Percentiles rank a stretch among this genome's conserved stretches.
Conservation (phyloP, 2,329 filamentous ascomycete genomes). For the Trichophyton benhamiae region DNA sequence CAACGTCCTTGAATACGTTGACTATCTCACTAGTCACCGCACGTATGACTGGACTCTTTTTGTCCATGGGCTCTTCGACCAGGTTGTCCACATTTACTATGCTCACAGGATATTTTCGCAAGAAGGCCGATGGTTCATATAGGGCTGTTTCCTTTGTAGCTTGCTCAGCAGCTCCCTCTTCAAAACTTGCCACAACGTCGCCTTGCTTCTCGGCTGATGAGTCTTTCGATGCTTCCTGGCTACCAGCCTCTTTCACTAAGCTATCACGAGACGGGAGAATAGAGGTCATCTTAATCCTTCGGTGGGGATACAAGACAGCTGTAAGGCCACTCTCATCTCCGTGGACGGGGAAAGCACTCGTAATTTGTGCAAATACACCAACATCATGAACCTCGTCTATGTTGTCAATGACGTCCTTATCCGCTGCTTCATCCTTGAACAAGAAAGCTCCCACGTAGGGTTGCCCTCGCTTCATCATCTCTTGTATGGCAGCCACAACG, state of each 20-base stretch:
- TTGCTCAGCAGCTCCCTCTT: slow-evolving; percentile 60
- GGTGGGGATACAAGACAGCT: slow-evolving; percentile 89
- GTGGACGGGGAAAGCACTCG: slow-evolving; percentile 76
- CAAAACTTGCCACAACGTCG: slow-evolving; percentile 93
- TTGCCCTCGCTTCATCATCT: slow-evolving; percentile 93
- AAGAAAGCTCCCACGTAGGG: slow-evolving; percentile 95
- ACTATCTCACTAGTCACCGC: slow-evolving; percentile 96
- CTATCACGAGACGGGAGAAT: slow-evolving; percentile 55
- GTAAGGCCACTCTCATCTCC: slow-evolving; percentile 78
- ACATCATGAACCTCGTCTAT: slow-evolving; percentile 87
- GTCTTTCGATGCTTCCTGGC: slow-evolving; percentile 30
- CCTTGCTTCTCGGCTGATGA: slow-evolving; percentile 60
- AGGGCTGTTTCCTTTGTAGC: slow-evolving; percentile 42
- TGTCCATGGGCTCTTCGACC: slow-evolving; percentile 74
- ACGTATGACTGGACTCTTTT: slow-evolving; percentile 76
- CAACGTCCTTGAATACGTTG: slow-evolving; percentile 97
- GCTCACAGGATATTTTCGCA: slow-evolving; percentile 83
- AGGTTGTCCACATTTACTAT: slow-evolving; percentile 93
- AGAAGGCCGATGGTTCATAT: slow-evolving; percentile 81
- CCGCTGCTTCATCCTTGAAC: slow-evolving; percentile 89
- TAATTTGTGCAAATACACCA: slow-evolving; percentile 95
- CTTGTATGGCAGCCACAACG: slow-evolving; percentile 81
- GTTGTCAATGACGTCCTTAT: slow-evolving; percentile 85
- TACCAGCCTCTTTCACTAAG: slow-evolving; percentile 22
- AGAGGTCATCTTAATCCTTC: slow-evolving; percentile 79